Evolutionary conservation across 2,329 filamentous ascomycete species (phyloP).

Genomic region (Epichloe gansuensis): DNA sequence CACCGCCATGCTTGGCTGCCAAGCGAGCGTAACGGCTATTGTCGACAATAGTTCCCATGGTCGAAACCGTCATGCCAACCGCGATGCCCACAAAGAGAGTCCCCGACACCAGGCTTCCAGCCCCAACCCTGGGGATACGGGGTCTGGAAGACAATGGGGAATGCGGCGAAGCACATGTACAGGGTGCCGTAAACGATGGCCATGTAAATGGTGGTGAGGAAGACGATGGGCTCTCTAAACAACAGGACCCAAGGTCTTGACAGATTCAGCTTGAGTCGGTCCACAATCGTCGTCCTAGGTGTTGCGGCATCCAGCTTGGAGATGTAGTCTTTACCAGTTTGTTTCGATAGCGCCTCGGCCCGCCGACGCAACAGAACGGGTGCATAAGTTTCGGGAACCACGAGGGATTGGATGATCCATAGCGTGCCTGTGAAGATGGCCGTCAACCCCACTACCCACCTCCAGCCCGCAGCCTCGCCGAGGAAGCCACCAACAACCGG

Average conservation of each 20-base stretch:
- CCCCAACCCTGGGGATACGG: conserved; percentile 28
- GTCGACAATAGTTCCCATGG: conserved; percentile 38
- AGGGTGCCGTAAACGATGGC: conserved; percentile 44
- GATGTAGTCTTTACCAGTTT: conserved; percentile 43
- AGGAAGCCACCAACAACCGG: conserved; percentile 54
- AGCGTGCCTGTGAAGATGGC: conserved; percentile 47
- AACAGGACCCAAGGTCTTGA: conserved; percentile 52
- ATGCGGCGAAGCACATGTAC: conserved; percentile 43
- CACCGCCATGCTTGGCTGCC: conserved; percentile 36
- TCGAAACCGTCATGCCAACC: conserved; percentile 48
- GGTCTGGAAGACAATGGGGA: conserved; percentile 49
- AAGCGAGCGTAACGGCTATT: conserved; percentile 40
- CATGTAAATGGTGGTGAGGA: conserved; percentile 52
- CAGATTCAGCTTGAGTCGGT: conserved; percentile 44
- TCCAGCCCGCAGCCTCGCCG: conserved; percentile 46
- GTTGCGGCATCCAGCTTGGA: conserved; percentile 34
- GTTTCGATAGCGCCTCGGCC: conserved; percentile 35
- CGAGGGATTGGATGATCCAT: conserved; percentile 39
- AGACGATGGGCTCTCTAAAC: conserved; percentile 54
- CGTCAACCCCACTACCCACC: conserved; percentile 52
- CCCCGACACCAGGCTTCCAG: conserved; percentile 48
- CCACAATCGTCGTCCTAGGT: conserved; percentile 28
- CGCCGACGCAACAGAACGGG: conserved; percentile 43
- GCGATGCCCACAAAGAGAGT: conserved; percentile 50
- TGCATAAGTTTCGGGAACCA: conserved; percentile 49